Evolutionary conservation across 2,329 filamentous ascomycete genomes (phyloP).

Genomic region (Cordyceps tenuipes): DNA sequence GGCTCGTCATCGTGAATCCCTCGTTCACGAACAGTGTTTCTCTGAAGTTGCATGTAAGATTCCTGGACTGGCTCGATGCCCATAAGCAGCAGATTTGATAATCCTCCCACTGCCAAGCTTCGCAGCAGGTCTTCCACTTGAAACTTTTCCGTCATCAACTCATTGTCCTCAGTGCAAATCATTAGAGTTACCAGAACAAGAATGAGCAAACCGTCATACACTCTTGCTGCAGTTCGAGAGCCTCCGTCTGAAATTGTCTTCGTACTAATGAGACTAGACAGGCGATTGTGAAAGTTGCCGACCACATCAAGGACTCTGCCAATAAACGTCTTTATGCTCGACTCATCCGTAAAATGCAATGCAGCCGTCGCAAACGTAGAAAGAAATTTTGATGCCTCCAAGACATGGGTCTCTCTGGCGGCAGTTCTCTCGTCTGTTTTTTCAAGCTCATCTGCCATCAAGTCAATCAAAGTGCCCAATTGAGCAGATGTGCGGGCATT

Average conservation of each 20-base stretch:
- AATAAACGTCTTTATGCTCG: slow-evolving; percentile 33
- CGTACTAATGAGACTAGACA: slow-evolving; percentile 11
- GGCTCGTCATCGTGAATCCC: slow-evolving; percentile 43
- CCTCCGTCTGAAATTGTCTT: slow-evolving; percentile 7
- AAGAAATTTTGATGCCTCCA: slow-evolving; percentile 35
- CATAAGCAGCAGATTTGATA: slow-evolving; percentile 31
- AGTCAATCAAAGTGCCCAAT: slow-evolving; percentile 53
- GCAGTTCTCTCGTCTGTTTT: not conserved
- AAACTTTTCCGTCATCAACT: slow-evolving; percentile 28
- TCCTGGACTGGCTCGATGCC: slow-evolving; percentile 36
- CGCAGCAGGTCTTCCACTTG: slow-evolving; percentile 42
- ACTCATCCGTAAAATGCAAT: slow-evolving; percentile 30
- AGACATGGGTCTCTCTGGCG: slow-evolving; percentile 15
- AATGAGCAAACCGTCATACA: slow-evolving; percentile 25
- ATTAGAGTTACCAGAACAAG: slow-evolving; percentile 30
- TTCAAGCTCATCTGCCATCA: slow-evolving; percentile 40
- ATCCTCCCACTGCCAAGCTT: slow-evolving; percentile 29
- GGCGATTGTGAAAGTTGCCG: slow-evolving; percentile 29
- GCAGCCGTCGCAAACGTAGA: slow-evolving; percentile 38
- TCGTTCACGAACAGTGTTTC: slow-evolving; percentile 35
- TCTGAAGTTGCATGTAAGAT: slow-evolving; percentile 41
- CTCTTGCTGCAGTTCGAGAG: slow-evolving; percentile 13
- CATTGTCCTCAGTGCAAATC: slow-evolving; percentile 32
- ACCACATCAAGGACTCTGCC: slow-evolving; percentile 36
- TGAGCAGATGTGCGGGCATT: slow-evolving; percentile 51